A percentile compares a stretch with the other conserved stretches of the same genome.
Conservation (phyloP, 2,329 filamentous ascomycete genomes). For the Hymenoscyphus linearis region DNA sequence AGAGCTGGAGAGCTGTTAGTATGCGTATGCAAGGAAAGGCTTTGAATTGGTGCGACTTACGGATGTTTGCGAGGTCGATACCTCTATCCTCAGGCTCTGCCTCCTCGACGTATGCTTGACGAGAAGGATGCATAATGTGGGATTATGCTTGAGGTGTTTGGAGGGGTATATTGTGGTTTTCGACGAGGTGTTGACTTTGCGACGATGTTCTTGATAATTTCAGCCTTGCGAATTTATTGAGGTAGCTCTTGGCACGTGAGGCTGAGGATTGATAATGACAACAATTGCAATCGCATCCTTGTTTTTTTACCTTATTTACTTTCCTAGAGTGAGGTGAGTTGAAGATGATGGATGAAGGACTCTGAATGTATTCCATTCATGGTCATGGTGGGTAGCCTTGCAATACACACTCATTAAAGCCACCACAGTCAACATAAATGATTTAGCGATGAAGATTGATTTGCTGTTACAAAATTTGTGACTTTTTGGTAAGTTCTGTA, state of each 20-base stretch:
- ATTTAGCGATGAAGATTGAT: neutral
- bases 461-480: neutral
- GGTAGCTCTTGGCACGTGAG: conserved; percentile 1
- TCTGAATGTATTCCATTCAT: neutral
- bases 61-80: conserved; percentile 57
- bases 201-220: neutral
- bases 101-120: conserved; percentile 93
- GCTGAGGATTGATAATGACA: neutral
- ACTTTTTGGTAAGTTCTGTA: neutral
- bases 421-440: neutral
- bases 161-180: neutral
- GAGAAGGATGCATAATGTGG: conserved; percentile 69
- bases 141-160: neutral
- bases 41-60: conserved; percentile 40
- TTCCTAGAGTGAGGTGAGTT: neutral
- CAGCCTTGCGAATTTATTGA: conserved; percentile 5
- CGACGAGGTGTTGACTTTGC: neutral
- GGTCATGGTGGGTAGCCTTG: neutral
- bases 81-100: conserved; percentile 50
- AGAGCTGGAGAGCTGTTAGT: conserved; percentile 40
- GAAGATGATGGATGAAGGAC: neutral
- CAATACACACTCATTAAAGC: neutral
- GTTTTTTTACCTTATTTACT: neutral
- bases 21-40: conserved; percentile 22
- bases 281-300: neutral